Evolutionary conservation across 805 yeast genomes (phyloP), one percentile per base, ranked within the genome.

Genomic region (Monosporozyma unispora): DNA sequence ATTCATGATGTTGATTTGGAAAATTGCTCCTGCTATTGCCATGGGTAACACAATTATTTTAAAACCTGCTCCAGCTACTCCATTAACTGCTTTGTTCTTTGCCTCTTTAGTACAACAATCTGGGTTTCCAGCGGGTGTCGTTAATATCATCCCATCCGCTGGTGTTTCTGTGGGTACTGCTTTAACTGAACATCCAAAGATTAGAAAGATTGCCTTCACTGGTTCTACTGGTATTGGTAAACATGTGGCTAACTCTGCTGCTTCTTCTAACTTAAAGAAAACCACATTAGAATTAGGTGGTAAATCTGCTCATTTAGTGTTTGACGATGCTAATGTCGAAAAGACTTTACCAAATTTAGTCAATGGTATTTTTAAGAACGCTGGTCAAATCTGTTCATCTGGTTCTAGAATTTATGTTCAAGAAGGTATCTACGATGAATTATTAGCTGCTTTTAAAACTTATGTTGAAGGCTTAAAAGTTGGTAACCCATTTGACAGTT

Each of bases 261-360:
- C 87, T 52, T 76, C 78, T 54, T 72, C 86, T 14, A 77, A 77
- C 70, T 74, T 84, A 73, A 84, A 84, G 77, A 84, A 84, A 71
- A 84, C 83, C 47, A 83, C 91, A 45, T 73, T 84, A 68, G 93
- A 84, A 70, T 75, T 84, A 60, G 93, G 93, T 69, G 93, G 93
- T 69, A 84, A 84, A 68, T 82, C 89, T 51, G 86, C 90, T 60
- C 81, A 83, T 65, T 76, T 84, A 60, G 81, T 84, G 40, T 84
- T 84, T 62, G 73, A 77, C 56, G 93, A 84, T 65, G 84, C 83
- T 53, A 73, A 82, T 61, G 58, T 82, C 51, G 74, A 76, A 40
- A 67, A 67, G 53, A 72, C 81, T 54, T 71, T 77, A 48, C 64
- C 64, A 39, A 74, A 76, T 62, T 74, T 83, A 59, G 73, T 80